Base-by-base conservation (phyloP, 2,329 filamentous ascomycete genomes). In the Corniculantispora saksenae region DNA sequence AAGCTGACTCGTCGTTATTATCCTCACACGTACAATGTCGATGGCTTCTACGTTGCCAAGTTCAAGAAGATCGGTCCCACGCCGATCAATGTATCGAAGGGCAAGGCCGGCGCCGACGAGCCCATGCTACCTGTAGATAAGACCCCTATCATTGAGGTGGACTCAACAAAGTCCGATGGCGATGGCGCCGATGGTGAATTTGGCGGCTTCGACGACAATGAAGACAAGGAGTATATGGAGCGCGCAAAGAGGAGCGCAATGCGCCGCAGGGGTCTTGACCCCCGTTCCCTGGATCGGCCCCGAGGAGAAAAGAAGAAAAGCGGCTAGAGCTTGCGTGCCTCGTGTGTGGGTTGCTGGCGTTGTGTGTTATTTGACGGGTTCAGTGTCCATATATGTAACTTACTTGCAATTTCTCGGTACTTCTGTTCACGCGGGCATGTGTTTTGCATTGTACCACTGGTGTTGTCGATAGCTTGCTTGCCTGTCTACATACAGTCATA, bases 31-130 rank as follows among this genome's bases (percentile, higher is more conserved):
- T 93, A 95, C 82, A 97, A 97, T 80, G 93, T 99, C 40, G 95
- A 98, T 77, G 95, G 95, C 69, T 99, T 99, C 88, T 99, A 93
- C 76, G 95, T 99, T 67, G 92, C 93, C 73, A 99, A 99, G 79
- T 91, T 99, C 80, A 94, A 97, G 80, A 99, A 99, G 85, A 87
- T 87, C 19, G 94, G 88, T 0, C 91, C 92, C 3, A 92, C 91
- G 48, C 89, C 91, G 1, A 80, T 83, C 64, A 87, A 85, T 67
- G 68, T 68, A 54, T 57, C 67, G 62, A 73, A 72, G 63, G 64
- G 69, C 21, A 66, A 29, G 64, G 69, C 17, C 72, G n/a, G 70
- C n/a, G 70, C 70, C 13, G 67, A 66, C 59, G 70, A 71, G 43
- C 74, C 80, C 45, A 80, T 81, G 56, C 82, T 84, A 54, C 76